Conservation (phyloP, 768 basidiomycete genomes). For the Hortiboletus campestris region DNA sequence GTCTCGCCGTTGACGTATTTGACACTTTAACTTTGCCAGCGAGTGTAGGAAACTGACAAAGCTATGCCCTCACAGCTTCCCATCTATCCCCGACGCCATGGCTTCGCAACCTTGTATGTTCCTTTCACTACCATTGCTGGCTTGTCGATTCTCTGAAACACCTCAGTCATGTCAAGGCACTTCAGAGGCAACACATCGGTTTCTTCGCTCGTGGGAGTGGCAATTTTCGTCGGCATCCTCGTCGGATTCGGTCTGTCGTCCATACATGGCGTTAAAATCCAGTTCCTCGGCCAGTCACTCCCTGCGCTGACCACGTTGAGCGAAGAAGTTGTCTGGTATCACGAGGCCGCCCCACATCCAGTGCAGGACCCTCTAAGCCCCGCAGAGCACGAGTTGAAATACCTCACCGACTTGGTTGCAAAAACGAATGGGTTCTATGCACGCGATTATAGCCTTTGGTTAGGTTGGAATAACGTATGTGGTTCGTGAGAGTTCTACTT, state of each 20-base stretch:
- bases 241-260: slow-evolving; percentile 27
- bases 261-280: slow-evolving; percentile 11
- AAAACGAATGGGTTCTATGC: slow-evolving; percentile 44
- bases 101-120: not conserved
- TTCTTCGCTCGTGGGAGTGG: slow-evolving; percentile 15
- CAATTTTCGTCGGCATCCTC: slow-evolving; percentile 28
- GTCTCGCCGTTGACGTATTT: not conserved
- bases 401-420: slow-evolving; percentile 34
- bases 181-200: not conserved
- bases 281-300: slow-evolving; percentile 14
- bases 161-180: slow-evolving; percentile 4
- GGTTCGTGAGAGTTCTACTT: not conserved
- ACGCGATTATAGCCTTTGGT: slow-evolving; percentile 45
- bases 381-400: slow-evolving; percentile 26
- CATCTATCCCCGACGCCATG: not conserved
- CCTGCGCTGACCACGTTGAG: slow-evolving; percentile 9
- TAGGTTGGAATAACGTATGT: slow-evolving; percentile 51
- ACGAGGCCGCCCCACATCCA: slow-evolving; percentile 3
- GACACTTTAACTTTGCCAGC: not conserved
- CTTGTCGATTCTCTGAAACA: not conserved
- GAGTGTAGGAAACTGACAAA: not conserved
- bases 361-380: not conserved
- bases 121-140: not conserved
- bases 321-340: slow-evolving; percentile 12
- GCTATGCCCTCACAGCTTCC: slow-evolving; percentile 2